Evolutionary conservation across 495 filamentous ascomycete species (phyloP).

Genomic region (Collariella sp.): DNA sequence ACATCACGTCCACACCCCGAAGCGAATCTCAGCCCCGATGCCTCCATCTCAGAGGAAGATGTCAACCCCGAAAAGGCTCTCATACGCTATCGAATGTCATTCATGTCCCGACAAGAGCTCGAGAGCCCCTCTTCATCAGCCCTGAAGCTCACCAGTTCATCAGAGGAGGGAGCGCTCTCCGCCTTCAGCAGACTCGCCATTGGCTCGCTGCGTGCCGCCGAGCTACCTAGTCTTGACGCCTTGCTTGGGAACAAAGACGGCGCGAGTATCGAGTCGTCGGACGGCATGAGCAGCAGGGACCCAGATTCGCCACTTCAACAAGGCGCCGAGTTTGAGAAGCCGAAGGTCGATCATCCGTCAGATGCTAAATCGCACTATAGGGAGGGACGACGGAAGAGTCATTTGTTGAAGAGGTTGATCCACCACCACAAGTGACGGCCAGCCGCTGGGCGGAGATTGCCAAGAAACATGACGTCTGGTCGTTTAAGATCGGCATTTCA

Average conservation of each 20-base stretch:
- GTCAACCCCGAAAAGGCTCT: conserved; percentile 19
- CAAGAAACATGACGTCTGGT: neutral
- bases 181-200: conserved; percentile 14
- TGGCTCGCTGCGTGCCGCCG: conserved; percentile 12
- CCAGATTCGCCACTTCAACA: conserved; percentile 7
- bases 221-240: conserved; percentile 4
- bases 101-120: conserved; percentile 13
- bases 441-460: neutral
- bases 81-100: conserved; percentile 19
- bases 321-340: neutral
- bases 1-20: conserved; percentile 32
- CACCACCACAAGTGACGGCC: conserved; percentile 16
- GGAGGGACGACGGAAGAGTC: conserved; percentile 6
- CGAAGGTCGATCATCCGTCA: neutral
- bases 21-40: conserved; percentile 27
- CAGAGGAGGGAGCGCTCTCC: conserved; percentile 7
- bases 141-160: neutral
- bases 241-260: conserved; percentile 13
- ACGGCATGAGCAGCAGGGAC: conserved; percentile 12
- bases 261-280: conserved; percentile 10
- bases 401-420: conserved; percentile 13
- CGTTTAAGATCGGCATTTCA: neutral
- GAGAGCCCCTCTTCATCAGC: conserved; percentile 4
- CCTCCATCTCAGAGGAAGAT: conserved; percentile 27
- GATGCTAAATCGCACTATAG: neutral